Evolutionary conservation across 306 rosid species (phyloP).

Genomic region (Trifolium subterraneum): DNA sequence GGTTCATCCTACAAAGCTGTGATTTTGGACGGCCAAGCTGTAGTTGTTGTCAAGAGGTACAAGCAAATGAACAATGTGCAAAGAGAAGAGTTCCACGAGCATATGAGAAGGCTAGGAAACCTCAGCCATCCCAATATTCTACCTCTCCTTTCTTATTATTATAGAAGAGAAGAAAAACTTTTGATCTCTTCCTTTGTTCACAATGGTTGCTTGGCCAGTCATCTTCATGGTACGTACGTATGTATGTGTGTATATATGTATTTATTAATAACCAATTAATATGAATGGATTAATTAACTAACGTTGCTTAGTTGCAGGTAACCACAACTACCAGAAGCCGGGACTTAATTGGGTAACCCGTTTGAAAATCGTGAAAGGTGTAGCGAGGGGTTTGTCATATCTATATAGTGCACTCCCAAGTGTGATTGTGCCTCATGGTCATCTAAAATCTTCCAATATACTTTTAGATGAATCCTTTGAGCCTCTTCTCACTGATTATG

Average conservation of each 20-base stretch:
- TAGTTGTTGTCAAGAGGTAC: conserved; percentile 92
- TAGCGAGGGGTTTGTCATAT: conserved; percentile 71
- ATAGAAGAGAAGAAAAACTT: conserved; percentile 86
- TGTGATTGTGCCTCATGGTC: conserved; percentile 80
- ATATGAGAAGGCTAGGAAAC: conserved; percentile 79
- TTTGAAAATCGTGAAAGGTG: conserved; percentile 77
- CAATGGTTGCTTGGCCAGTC: conserved; percentile 80
- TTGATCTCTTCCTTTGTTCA: conserved; percentile 65
- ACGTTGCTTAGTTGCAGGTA: conserved; percentile 47
- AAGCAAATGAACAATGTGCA: conserved; percentile 80
- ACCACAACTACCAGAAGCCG: conserved; percentile 57
- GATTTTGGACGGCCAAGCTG: conserved; percentile 50
- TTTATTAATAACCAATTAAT: too few species aligned
- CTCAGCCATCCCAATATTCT: conserved; percentile 74
- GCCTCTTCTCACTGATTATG: conserved; percentile 77
- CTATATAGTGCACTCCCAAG: conserved; percentile 68
- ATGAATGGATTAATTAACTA: background rate
- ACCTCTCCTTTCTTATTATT: conserved; percentile 78
- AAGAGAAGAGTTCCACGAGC: conserved; percentile 82
- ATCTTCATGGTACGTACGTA: conserved; percentile 80
- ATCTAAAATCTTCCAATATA: conserved; percentile 90
- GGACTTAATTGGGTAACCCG: conserved; percentile 84
- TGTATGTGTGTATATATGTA: too few species aligned
- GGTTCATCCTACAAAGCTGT: conserved; percentile 91
- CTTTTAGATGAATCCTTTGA: conserved; percentile 67